Evolutionary conservation across 768 basidiomycete species (phyloP).

Genomic region (Ramaria rubella): DNA sequence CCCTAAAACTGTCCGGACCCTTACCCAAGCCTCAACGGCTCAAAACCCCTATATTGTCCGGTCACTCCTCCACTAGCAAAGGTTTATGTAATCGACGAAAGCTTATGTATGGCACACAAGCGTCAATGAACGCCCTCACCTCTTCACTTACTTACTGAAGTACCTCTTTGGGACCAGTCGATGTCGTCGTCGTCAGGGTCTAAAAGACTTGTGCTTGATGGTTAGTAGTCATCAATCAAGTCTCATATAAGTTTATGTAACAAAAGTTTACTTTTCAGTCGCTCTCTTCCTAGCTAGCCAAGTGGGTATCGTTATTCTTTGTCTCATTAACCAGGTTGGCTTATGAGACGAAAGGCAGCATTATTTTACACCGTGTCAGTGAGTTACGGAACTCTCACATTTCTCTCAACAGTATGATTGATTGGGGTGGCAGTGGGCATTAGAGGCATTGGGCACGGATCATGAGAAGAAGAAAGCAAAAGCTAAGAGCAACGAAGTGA

Average conservation of each 20-base stretch:
- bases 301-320: constrained; percentile 27
- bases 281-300: constrained; percentile 45
- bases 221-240: background rate
- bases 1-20: too few relatives aligned
- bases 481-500: constrained; percentile 61
- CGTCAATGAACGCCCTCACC: too few relatives aligned
- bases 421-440: constrained; percentile 66
- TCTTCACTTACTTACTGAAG: too few relatives aligned
- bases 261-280: constrained; percentile 22
- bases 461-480: constrained; percentile 55
- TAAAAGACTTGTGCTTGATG: constrained; percentile 22
- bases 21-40: too few relatives aligned
- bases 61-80: too few relatives aligned
- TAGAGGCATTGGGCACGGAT: constrained; percentile 42
- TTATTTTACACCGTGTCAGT: constrained; percentile 71
- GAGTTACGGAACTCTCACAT: constrained; percentile 20
- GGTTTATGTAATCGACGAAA: too few relatives aligned
- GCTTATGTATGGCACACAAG: too few relatives aligned
- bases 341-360: constrained; percentile 49
- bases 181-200: constrained; percentile 20
- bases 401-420: background rate
- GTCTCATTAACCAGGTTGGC: background rate
- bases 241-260: background rate
- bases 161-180: too few relatives aligned
- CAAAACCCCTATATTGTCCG: too few relatives aligned